These are phyloP conservation scores for Seminavis robusta DNA, from an alignment of 108 stramenopile genomes.

Conservation along the genomic window DNA sequence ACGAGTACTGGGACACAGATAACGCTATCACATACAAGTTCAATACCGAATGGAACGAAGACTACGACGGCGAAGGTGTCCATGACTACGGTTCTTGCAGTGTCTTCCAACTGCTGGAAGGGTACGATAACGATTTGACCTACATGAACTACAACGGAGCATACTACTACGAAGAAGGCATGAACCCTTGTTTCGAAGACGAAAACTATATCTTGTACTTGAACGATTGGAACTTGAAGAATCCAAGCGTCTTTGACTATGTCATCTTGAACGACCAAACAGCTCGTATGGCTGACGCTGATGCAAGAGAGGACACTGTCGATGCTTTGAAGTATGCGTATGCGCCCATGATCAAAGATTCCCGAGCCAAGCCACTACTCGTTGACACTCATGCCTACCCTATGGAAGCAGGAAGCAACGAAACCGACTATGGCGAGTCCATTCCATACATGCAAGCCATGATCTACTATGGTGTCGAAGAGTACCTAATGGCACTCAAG, in stretches of 20 bases:
- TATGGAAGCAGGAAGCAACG: too few species aligned
- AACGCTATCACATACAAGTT: too few species aligned
- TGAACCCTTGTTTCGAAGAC: slow-evolving; percentile 52
- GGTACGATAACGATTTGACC: slow-evolving; percentile 23
- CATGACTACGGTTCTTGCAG: slow-evolving; percentile 60
- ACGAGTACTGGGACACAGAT: too few species aligned
- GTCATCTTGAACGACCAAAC: slow-evolving; percentile 49
- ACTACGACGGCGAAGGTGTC: too few species aligned
- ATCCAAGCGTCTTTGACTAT: slow-evolving; percentile 28
- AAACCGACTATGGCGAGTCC: too few species aligned
- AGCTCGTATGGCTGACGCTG: slow-evolving; percentile 34
- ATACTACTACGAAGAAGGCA: slow-evolving; percentile 44
- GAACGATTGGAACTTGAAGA: not conserved
- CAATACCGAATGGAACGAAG: too few species aligned
- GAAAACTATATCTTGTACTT: slow-evolving; percentile 29
- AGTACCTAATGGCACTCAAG: slow-evolving; percentile 28
- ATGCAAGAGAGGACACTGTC: slow-evolving; percentile 26
- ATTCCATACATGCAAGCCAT: slow-evolving; percentile 39
- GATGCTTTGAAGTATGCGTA: slow-evolving; percentile 34
- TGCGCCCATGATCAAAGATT: slow-evolving; percentile 24
- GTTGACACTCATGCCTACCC: slow-evolving; percentile 50
- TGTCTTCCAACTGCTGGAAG: slow-evolving; percentile 44
- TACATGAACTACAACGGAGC: slow-evolving; percentile 22
- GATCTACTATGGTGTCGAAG: slow-evolving; percentile 39
- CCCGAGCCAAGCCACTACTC: slow-evolving; percentile 35